Evolutionary conservation across 2,329 filamentous ascomycete genomes (phyloP), one percentile per base, ranked within the genome.

Genomic region (Aspergillus udagawae): DNA sequence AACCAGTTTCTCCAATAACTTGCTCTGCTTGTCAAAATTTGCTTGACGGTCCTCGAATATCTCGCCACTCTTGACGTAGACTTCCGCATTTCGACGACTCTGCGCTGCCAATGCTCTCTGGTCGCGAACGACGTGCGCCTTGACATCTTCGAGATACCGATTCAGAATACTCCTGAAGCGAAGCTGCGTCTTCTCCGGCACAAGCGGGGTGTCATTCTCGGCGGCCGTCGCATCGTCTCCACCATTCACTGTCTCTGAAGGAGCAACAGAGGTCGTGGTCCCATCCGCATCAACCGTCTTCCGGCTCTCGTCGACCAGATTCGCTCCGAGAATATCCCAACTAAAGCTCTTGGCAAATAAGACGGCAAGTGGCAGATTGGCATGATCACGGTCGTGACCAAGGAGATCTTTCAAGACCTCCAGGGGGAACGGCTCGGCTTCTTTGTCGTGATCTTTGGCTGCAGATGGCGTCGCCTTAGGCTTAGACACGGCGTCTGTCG

Each of bases 361-460:
- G 52, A 97, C 94, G 5, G 97, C 88, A 49, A 99, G 79, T 1
- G 94, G 92, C 47, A 99, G 77, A 69, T 97, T 99, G 55, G 86
- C 80, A 70, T 97, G 94, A 65, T 99, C 93, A 55, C 92, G 86
- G 72, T 99, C 94, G 70, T 97, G 88, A 7, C 92, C 92, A 17
- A 99, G 83, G 63, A 99, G 83, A 71, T 99, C 95, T 77, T 99
- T 99, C 44, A 99, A 79, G n/a, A 97, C 93, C 73, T 99, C 94
- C 21, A 99, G 80, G 3, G 95, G 95, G 65, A 99, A 97, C 0
- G 94, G 94, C 62, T 99, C 94, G 1, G 91, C 84, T 58, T 89
- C 86, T 44, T 83, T 85, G 28, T 83, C 82, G 62, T 86, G 85
- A 58, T 86, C 84, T 53, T 78, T 80, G 42, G 75, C 71, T 9